A percentile compares a stretch with the other conserved stretches of the same genome.
Conservation (phyloP, 306 rosid species). For the Lagenaria siceraria region DNA sequence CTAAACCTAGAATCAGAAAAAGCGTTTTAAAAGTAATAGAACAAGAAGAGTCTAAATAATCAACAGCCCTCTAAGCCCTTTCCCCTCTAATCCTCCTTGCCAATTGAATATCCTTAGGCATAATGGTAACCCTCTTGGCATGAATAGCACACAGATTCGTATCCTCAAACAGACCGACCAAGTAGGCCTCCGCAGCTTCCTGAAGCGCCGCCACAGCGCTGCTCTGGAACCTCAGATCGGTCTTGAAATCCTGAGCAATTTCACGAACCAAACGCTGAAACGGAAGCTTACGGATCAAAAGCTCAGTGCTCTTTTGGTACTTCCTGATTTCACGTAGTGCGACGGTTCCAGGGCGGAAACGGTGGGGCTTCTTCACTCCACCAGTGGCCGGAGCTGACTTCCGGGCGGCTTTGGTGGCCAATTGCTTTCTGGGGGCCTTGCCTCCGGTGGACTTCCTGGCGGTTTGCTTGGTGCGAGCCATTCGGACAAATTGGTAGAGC, state of each 20-base stretch:
- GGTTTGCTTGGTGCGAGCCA: slow-evolving; percentile 16
- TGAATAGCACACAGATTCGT: slow-evolving; percentile 13
- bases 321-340: slow-evolving; percentile 10
- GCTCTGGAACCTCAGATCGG: slow-evolving; percentile 12
- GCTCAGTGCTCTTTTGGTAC: slow-evolving; percentile 11
- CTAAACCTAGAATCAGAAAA: neutral
- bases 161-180: slow-evolving; percentile 8
- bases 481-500: neutral
- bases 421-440: slow-evolving; percentile 9
- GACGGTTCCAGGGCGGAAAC: slow-evolving; percentile 12
- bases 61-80: neutral
- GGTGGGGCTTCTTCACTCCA: slow-evolving; percentile 10
- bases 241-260: slow-evolving; percentile 8
- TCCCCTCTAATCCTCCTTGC: slow-evolving; percentile 11
- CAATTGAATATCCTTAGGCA: slow-evolving; percentile 10
- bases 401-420: slow-evolving; percentile 10
- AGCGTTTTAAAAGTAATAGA: no score
- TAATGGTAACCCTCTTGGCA: slow-evolving; percentile 6
- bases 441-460: slow-evolving; percentile 14
- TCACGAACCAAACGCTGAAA: slow-evolving; percentile 11
- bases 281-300: slow-evolving; percentile 6
- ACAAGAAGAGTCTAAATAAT: neutral
- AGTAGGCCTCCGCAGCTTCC: slow-evolving; percentile 10
- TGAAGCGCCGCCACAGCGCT: slow-evolving; percentile 9
- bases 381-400: slow-evolving; percentile 13